phyloP scores from a whole-genome alignment of 2,329 filamentous ascomycete genomes.

The Fusarium guadeloupense region DNA sequence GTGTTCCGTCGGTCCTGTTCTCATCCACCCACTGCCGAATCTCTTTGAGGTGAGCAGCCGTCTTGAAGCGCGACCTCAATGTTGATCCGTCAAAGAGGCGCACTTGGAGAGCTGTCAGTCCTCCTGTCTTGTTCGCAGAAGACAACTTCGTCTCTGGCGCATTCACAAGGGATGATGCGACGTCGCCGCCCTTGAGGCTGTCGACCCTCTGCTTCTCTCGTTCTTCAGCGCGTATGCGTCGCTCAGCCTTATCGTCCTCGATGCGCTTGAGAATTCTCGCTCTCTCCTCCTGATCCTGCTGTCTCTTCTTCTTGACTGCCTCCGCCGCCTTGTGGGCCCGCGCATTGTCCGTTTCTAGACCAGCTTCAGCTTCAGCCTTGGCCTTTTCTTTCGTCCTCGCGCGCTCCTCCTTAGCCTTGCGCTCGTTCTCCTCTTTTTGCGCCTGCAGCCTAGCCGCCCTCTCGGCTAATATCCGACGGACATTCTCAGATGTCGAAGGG shows the following conservation, averaged over 20 bases:
- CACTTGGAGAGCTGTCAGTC: slow-evolving; percentile 71
- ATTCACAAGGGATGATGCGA: slow-evolving; percentile 44
- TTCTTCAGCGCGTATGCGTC: slow-evolving; percentile 65
- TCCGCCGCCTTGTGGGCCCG: slow-evolving; percentile 59
- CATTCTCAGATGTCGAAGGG: slow-evolving; percentile 46
- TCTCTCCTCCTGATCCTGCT: slow-evolving; percentile 73
- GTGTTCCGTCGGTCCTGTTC: slow-evolving; percentile 62
- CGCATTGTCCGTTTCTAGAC: slow-evolving; percentile 44
- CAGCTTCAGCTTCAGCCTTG: slow-evolving; percentile 52
- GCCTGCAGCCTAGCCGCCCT: slow-evolving; percentile 57
- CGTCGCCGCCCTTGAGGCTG: slow-evolving; percentile 43
- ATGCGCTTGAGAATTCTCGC: slow-evolving; percentile 78
- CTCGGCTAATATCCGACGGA: slow-evolving; percentile 58
- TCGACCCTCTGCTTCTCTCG: slow-evolving; percentile 55
- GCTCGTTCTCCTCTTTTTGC: slow-evolving; percentile 56
- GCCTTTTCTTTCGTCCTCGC: slow-evolving; percentile 59
- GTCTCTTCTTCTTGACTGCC: slow-evolving; percentile 69
- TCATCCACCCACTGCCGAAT: slow-evolving; percentile 83
- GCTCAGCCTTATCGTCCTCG: slow-evolving; percentile 77
- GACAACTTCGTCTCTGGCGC: slow-evolving; percentile 47
- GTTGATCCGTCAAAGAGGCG: slow-evolving; percentile 86
- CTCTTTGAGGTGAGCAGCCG: slow-evolving; percentile 69
- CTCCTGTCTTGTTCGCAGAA: slow-evolving; percentile 41
- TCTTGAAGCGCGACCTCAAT: slow-evolving; percentile 76
- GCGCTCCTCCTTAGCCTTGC: slow-evolving; percentile 60